phyloP scores from a whole-genome alignment of 106 monocot species.

The Dactylorhiza incarnata region DNA sequence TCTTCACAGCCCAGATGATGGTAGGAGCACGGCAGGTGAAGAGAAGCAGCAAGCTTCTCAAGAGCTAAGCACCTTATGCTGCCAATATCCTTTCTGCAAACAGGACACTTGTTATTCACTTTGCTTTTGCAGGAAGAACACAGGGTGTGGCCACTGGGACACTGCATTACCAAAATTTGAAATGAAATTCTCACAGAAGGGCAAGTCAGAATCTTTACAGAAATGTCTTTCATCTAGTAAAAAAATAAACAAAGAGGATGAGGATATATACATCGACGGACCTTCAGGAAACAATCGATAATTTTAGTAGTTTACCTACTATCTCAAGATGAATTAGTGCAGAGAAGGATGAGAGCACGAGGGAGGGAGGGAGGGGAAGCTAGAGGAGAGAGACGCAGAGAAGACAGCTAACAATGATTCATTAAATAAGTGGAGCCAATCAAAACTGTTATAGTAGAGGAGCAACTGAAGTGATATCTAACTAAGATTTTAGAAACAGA shows the following conservation, averaged over 20 bases:
- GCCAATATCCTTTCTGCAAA: slow-evolving; percentile 44
- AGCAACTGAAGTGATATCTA: too few species aligned
- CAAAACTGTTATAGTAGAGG: too few species aligned
- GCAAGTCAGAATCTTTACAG: not conserved
- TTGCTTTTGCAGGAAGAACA: slow-evolving; percentile 32
- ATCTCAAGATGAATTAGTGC: not conserved
- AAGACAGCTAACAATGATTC: too few species aligned
- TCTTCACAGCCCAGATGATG: slow-evolving; percentile 28
- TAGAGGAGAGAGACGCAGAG: not conserved
- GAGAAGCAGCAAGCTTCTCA: slow-evolving; percentile 36
- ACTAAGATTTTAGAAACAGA: too few species aligned
- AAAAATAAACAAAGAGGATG: too few species aligned
- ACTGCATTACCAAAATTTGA: slow-evolving; percentile 18
- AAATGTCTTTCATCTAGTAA: too few species aligned
- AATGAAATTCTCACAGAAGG: not conserved
- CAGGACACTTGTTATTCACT: slow-evolving; percentile 44
- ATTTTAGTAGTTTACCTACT: not conserved
- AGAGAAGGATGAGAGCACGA: not conserved
- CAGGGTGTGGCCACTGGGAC: slow-evolving; percentile 43
- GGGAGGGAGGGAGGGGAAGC: not conserved
- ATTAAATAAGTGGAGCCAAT: too few species aligned
- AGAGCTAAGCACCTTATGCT: slow-evolving; percentile 42
- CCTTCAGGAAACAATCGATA: not conserved
- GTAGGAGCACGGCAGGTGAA: slow-evolving; percentile 29
- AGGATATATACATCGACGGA: too few species aligned